Evolutionary conservation across 768 basidiomycete species (phyloP).

Genomic region (Calvatia gigantea): DNA sequence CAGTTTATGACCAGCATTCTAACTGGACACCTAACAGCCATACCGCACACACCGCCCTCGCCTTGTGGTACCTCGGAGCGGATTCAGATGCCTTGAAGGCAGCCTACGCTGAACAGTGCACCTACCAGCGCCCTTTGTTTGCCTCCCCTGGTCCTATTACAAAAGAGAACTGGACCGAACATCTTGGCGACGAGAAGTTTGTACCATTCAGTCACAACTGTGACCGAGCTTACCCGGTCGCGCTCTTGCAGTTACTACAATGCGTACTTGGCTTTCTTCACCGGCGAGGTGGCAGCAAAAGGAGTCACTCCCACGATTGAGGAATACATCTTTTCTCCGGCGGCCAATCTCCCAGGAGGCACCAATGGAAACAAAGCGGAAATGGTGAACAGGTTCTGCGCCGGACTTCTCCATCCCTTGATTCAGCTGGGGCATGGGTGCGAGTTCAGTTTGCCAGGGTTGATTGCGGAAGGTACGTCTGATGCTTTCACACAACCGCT

Average conservation of each 20-base stretch:
- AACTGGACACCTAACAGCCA: conserved; percentile 36
- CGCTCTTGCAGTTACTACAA: conserved; percentile 58
- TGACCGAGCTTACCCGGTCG: neutral
- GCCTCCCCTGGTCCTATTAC: conserved; percentile 44
- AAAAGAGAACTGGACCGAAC: conserved; percentile 45
- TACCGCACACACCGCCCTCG: conserved; percentile 52
- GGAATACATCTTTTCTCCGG: conserved; percentile 53
- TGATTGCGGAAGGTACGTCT: conserved; percentile 55
- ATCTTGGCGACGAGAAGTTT: conserved; percentile 56
- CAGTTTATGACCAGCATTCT: conserved; percentile 22
- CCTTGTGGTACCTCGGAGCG: conserved; percentile 61
- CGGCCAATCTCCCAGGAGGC: conserved; percentile 40
- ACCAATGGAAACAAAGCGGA: conserved; percentile 8
- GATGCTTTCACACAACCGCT: neutral
- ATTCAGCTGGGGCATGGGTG: conserved; percentile 64
- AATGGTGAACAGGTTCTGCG: conserved; percentile 57
- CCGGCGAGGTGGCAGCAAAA: conserved; percentile 35
- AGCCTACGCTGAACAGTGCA: conserved; percentile 33
- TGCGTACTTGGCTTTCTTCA: conserved; percentile 57
- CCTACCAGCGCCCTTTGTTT: conserved; percentile 33
- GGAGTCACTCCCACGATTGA: conserved; percentile 46
- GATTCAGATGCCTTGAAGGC: conserved; percentile 32
- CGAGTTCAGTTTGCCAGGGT: conserved; percentile 57
- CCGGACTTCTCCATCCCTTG: conserved; percentile 58
- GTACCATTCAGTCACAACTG: conserved; percentile 8